Base-by-base conservation (phyloP, 148 eudicot genomes). In the Persicaria tinctoria region DNA sequence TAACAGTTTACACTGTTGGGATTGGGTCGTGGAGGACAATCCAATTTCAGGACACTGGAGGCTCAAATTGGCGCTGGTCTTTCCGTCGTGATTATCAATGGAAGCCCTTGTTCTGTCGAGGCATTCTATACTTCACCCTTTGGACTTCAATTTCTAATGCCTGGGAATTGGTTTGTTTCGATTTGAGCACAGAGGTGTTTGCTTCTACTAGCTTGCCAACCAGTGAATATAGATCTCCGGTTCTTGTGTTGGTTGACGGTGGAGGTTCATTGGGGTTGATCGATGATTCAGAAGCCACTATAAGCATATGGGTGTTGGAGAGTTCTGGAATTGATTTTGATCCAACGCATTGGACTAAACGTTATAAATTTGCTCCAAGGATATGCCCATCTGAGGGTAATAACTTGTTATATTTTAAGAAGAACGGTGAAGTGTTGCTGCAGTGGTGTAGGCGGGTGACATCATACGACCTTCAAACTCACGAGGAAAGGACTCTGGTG, bases 301-400 rank as follows among this genome's bases (percentile, higher is more conserved):
- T 38, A 60, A 18, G 41, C 41, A 60, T 60, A 23, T 60, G 66
- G 66, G 44, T 60, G 66, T 23, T 60, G 66, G 66, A 60, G 23
- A 60, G 41, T 23, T 60, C 12, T 18, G 66, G 41, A 20, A 7
- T 11, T 60, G 66, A 23, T 16, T 4, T 54, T 10, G 13, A 12
- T 8, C 23, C 66, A 9, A 6, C 5, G 41, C 8, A 60, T 60
- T 60, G 44, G 66, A 60, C 41, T 60, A 20, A 20, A 23, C 66
- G 66, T 9, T 60, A 60, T 9, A 60, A 32, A 6, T 60, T 60
- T 60, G 38, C 66, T 60, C 23, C 41, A 18, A 23, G 12, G 60
- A 55, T 55, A 55, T 8, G 8, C 32, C 66, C 13, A 1, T 6
- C 41, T 20, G 4, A 5, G 1, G 7, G 3, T 18, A 18, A 17